A percentile compares a stretch with the other conserved stretches of the same genome.
These are phyloP conservation scores for Aureococcus anophagefferens DNA, from an alignment of 108 stramenopile genomes.

Conservation along the genomic window DNA sequence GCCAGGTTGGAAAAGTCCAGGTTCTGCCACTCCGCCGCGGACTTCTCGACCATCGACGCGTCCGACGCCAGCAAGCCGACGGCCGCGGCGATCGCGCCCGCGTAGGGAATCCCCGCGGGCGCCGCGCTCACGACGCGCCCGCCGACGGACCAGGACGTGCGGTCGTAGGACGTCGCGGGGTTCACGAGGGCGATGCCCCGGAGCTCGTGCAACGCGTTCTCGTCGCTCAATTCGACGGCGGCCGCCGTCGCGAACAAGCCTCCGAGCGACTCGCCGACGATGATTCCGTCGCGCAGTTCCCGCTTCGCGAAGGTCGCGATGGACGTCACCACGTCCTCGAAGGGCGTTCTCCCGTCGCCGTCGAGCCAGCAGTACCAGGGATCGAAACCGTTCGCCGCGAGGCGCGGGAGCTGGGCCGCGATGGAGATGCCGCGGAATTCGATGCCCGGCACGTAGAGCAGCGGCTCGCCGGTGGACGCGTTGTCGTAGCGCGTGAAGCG, in stretches of 20 bases:
- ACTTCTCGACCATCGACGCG: background rate
- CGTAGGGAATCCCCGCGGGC: background rate
- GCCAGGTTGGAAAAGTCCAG: background rate
- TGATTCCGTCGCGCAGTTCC: slow-evolving; percentile 34
- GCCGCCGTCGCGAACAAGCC: slow-evolving; percentile 64
- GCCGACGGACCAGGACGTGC: slow-evolving; percentile 46
- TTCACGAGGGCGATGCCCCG: slow-evolving; percentile 69
- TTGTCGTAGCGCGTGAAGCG: too few species aligned
- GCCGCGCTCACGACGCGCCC: background rate
- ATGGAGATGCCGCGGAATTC: background rate
- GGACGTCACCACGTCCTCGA: slow-evolving; percentile 40
- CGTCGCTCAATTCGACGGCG: slow-evolving; percentile 42
- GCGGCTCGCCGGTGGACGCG: background rate
- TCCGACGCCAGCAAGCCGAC: background rate
- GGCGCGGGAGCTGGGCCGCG: background rate
- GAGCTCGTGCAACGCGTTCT: slow-evolving; percentile 4
- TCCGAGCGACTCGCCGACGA: slow-evolving; percentile 77
- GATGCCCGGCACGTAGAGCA: background rate
- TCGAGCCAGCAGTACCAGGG: slow-evolving; percentile 1
- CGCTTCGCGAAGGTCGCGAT: slow-evolving; percentile 30
- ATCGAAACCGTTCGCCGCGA: background rate
- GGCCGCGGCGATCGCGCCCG: background rate
- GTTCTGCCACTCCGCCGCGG: background rate
- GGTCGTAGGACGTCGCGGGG: slow-evolving; percentile 76
- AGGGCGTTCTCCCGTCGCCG: slow-evolving; percentile 33